These are phyloP conservation scores for Heliosperma pusillum DNA, from an alignment of 148 eudicot species.

Conservation along the genomic window DNA sequence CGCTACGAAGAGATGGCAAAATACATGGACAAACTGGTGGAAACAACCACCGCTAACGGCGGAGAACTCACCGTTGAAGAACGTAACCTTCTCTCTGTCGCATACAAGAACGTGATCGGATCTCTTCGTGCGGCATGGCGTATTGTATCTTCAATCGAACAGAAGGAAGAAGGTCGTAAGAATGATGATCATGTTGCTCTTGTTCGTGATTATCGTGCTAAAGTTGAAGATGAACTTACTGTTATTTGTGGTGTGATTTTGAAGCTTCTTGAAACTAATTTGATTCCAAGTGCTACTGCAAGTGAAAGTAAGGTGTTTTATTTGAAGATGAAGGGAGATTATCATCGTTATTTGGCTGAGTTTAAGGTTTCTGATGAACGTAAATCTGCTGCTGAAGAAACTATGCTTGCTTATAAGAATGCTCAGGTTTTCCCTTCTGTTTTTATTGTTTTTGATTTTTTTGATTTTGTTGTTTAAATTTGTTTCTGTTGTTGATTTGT, in stretches of 20 bases:
- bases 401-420: slow-evolving; percentile 46
- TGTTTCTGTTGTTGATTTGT: not conserved
- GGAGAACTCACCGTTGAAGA: slow-evolving; percentile 67
- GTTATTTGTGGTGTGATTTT: slow-evolving; percentile 47
- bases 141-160: slow-evolving; percentile 32
- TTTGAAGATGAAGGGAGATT: slow-evolving; percentile 63
- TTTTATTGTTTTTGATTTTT: not conserved
- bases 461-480: no score
- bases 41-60: slow-evolving; percentile 26
- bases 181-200: not conserved
- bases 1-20: slow-evolving; percentile 71
- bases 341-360: slow-evolving; percentile 54
- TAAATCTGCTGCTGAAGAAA: slow-evolving; percentile 51
- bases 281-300: slow-evolving; percentile 36
- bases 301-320: slow-evolving; percentile 55
- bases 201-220: slow-evolving; percentile 20
- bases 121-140: slow-evolving; percentile 47
- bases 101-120: slow-evolving; percentile 91
- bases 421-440: slow-evolving; percentile 39
- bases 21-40: slow-evolving; percentile 61
- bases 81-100: slow-evolving; percentile 84
- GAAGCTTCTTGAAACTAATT: slow-evolving; percentile 37
- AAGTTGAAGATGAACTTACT: slow-evolving; percentile 50
- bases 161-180: slow-evolving; percentile 46
- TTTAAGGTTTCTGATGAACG: slow-evolving; percentile 45